These are phyloP conservation scores for Aspergillus luchuensis DNA, from an alignment of 2,329 filamentous ascomycete genomes.

Conservation along the genomic window DNA sequence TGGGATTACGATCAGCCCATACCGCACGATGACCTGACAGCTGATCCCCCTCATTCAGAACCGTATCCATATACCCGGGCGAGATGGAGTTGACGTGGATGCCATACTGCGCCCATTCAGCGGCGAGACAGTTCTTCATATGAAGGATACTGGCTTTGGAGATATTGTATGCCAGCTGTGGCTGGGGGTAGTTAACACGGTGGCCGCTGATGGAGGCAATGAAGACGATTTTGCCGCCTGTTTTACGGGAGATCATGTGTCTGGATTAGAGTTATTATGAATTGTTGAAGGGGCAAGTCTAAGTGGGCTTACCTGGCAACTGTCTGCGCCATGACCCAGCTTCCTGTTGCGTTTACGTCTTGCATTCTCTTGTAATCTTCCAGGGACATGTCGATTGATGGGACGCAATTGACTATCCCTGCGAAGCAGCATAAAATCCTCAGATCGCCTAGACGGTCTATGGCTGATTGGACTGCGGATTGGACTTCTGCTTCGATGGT, in stretches of 20 bases:
- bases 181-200: slow-evolving; percentile 70
- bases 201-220: slow-evolving; percentile 69
- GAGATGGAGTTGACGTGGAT: slow-evolving; percentile 70
- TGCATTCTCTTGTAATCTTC: slow-evolving; percentile 65
- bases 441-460: slow-evolving; percentile 50
- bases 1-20: slow-evolving; percentile 63
- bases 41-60: slow-evolving; percentile 67
- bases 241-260: slow-evolving; percentile 55
- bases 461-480: slow-evolving; percentile 15
- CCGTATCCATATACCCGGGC: slow-evolving; percentile 76
- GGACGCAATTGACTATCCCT: slow-evolving; percentile 65
- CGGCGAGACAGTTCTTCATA: slow-evolving; percentile 65
- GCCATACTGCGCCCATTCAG: slow-evolving; percentile 71
- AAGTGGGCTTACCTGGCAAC: slow-evolving; percentile 46
- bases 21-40: slow-evolving; percentile 55
- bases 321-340: slow-evolving; percentile 70
- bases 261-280: slow-evolving; percentile 21
- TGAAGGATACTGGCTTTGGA: slow-evolving; percentile 68
- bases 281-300: too few relatives aligned
- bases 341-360: slow-evolving; percentile 71
- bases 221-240: slow-evolving; percentile 65
- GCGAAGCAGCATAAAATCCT: slow-evolving; percentile 66
- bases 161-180: slow-evolving; percentile 71
- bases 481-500: slow-evolving; percentile 48
- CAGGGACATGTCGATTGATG: slow-evolving; percentile 60